Evolutionary conservation across 345 rosid species (phyloP), one percentile per base, ranked within the genome.

Genomic region (Murraya paniculata): DNA sequence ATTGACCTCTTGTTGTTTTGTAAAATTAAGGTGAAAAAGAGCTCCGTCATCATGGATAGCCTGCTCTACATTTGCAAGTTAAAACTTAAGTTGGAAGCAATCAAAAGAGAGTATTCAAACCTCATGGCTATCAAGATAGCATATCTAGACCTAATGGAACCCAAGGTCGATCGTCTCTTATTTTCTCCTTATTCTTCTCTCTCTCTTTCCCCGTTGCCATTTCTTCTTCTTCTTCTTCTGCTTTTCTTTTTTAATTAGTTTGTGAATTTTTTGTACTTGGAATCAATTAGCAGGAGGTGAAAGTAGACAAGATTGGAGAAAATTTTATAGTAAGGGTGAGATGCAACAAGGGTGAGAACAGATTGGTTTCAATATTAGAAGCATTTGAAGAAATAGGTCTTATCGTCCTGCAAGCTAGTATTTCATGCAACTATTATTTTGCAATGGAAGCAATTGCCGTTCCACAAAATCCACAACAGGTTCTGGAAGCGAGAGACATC

Each of bases 321-420:
- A 83, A 74, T 61, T 86, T 83, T 76, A 28, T 64, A 36, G 87
- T 94, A 58, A 86, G 73, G 78, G 89, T 91, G 71, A 81, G 25
- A 2, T 84, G 91, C 59, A 81, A 81, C 74, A 88, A 81, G 80
- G 88, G 84, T 76, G 90, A 83, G 66, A 80, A 80, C 27, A 85
- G 76, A 78, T 81, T 92, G 66, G 91, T 88, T 58, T 81, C 88
- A 30, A 79, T 91, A 73, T 76, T 94, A 62, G 94, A 90, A 78
- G 90, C 82, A n/a, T 88, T 92, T 77, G 97, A 92, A 64, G 85
- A 89, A 74, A 85, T 92, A 90, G 88, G 90, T 22, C 85, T 94
- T 58, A 73, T 68, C 67, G 91, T 91, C 25, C 38, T 78, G 79
- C 90, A 89, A 66, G 94, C 97, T 61, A 89, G 78, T 71, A 91